phyloP scores from a whole-genome alignment of 2,329 filamentous ascomycete genomes.

The Pseudogymnoascus sp. region DNA sequence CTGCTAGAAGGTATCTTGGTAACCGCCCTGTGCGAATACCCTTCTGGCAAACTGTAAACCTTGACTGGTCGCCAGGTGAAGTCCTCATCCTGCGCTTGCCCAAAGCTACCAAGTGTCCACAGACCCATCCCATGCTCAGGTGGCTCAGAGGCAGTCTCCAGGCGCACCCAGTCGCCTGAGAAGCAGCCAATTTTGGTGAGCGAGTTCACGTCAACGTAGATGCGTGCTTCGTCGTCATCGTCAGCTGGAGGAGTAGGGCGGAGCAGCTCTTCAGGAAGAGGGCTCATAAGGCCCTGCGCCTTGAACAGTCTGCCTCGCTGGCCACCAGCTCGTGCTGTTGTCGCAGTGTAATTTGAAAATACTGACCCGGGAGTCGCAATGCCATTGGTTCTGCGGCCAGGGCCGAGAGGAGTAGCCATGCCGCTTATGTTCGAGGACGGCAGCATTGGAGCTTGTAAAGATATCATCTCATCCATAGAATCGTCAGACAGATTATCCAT shows the following conservation, averaged over 20 bases:
- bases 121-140: constrained; percentile 53
- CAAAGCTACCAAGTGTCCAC: constrained; percentile 62
- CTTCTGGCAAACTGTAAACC: constrained; percentile 82
- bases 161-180: constrained; percentile 90
- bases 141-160: constrained; percentile 71
- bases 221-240: constrained; percentile 81
- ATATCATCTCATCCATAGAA: constrained; percentile 89
- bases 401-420: constrained; percentile 70
- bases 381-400: constrained; percentile 66
- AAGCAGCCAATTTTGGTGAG: constrained; percentile 90
- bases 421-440: constrained; percentile 72
- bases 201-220: constrained; percentile 84
- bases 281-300: constrained; percentile 64
- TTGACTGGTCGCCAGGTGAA: constrained; percentile 73
- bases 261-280: constrained; percentile 69
- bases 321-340: constrained; percentile 68
- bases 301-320: constrained; percentile 76
- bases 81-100: constrained; percentile 54
- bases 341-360: constrained; percentile 79
- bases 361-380: constrained; percentile 79
- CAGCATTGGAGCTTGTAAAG: constrained; percentile 70
- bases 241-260: constrained; percentile 70
- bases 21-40: constrained; percentile 53
- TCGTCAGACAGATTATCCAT: constrained; percentile 77
- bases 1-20: constrained; percentile 53